phyloP scores from a whole-genome alignment of 805 yeast species.

The Blastobotrys mokoenaii region DNA sequence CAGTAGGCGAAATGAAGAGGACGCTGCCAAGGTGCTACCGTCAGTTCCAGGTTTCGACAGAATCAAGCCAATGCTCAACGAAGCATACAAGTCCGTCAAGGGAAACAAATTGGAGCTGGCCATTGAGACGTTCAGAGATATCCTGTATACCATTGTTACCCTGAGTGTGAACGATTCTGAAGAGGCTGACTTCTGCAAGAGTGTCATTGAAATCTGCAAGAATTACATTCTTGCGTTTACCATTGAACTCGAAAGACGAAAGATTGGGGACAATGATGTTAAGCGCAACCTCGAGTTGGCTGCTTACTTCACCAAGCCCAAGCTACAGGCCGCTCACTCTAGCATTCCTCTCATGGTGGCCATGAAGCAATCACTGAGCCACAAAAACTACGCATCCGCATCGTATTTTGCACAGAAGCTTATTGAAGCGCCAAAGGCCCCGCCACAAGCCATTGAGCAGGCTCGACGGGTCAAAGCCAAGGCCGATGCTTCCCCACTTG shows the following conservation, averaged over 20 bases:
- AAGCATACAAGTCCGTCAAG: constrained; percentile 77
- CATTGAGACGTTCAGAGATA: constrained; percentile 65
- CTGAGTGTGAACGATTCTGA: constrained; percentile 64
- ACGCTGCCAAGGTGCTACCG: constrained; percentile 52
- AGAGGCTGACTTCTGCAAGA: constrained; percentile 68
- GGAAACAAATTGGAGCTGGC: constrained; percentile 79
- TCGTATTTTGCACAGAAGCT: constrained; percentile 83
- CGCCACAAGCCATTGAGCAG: constrained; percentile 59
- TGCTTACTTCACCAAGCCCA: constrained; percentile 85
- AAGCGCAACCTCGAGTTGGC: constrained; percentile 91
- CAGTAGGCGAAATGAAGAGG: constrained; percentile 50
- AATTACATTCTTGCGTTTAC: constrained; percentile 90
- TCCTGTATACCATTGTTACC: constrained; percentile 67
- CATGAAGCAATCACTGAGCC: constrained; percentile 82
- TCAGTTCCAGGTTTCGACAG: constrained; percentile 63
- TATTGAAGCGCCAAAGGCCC: constrained; percentile 45
- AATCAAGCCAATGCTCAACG: constrained; percentile 52
- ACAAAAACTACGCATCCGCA: constrained; percentile 82
- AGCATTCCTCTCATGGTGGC: constrained; percentile 90
- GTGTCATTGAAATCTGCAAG: constrained; percentile 63
- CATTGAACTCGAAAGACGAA: constrained; percentile 83
- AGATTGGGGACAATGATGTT: constrained; percentile 55
- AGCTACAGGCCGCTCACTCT: constrained; percentile 74
- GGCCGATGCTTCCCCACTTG: constrained; percentile 73
- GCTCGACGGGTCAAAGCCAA: constrained; percentile 75